These are phyloP conservation scores for Cryptococcus sp. DNA, from an alignment of 1,284 basidiomycete species.

Conservation along the genomic window DNA sequence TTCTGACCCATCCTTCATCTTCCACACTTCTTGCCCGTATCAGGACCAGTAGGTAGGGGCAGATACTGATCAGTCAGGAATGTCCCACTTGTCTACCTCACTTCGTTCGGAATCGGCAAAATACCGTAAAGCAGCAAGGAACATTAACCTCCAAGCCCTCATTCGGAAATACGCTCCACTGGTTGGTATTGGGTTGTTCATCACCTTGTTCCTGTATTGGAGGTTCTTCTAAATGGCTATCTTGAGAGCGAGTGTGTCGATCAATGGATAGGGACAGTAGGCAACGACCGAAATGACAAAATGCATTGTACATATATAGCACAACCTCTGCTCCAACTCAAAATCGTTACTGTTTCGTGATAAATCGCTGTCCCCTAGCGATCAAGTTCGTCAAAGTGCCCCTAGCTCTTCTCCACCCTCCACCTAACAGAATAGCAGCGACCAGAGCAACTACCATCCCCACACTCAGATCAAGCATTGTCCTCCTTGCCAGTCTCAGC, in stretches of 20 bases:
- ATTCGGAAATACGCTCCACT: conserved; percentile 92
- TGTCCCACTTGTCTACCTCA: conserved; percentile 98
- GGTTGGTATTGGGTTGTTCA: conserved; percentile 69
- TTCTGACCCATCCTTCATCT: not conserved
- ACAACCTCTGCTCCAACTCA: no score
- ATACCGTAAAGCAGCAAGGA: conserved; percentile 90
- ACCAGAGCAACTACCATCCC: conserved; percentile 26
- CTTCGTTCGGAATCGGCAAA: conserved; percentile 94
- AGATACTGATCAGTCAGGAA: conserved; percentile 55
- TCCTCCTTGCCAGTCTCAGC: conserved; percentile 28
- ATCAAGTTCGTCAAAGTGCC: conserved; percentile 10
- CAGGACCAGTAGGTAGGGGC: not conserved
- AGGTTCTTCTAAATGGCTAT: conserved; percentile 58
- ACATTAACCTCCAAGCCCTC: conserved; percentile 92
- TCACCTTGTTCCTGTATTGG: conserved; percentile 88
- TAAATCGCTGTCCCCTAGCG: conserved; percentile 7
- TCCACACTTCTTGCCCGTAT: not conserved
- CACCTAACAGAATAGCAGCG: conserved; percentile 24
- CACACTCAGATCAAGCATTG: conserved; percentile 31
- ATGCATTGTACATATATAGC: not conserved
- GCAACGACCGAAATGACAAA: not conserved
- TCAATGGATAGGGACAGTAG: not conserved
- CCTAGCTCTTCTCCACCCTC: conserved; percentile 26
- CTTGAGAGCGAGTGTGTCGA: not conserved
- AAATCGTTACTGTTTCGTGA: conserved; percentile 6